Evolutionary conservation across 192 early-diverging fungal species (phyloP).

Genomic region (Coemansia furcata): DNA sequence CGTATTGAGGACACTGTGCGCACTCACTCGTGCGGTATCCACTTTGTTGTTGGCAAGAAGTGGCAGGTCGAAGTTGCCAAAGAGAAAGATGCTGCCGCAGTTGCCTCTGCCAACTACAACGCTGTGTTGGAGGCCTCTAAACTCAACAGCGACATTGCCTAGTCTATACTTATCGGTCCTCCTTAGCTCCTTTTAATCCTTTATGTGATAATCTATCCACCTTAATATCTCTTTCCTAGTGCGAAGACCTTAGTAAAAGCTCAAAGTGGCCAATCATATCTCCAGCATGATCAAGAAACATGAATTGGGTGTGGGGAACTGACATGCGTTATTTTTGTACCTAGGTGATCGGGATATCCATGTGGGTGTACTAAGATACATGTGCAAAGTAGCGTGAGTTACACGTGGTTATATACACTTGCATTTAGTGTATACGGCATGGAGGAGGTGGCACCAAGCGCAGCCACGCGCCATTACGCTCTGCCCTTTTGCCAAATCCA

Average conservation of each 20-base stretch:
- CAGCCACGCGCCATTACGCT: not conserved
- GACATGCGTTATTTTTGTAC: not conserved
- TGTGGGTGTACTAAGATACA: not conserved
- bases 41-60: slow-evolving; percentile 50
- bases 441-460: not conserved
- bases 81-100: slow-evolving; percentile 7
- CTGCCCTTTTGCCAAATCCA: not conserved
- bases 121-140: not conserved
- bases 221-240: not conserved
- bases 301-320: not conserved
- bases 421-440: not conserved
- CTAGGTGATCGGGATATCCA: not conserved
- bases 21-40: slow-evolving; percentile 45
- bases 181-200: not conserved
- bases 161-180: not conserved
- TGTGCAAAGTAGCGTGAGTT: not conserved
- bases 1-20: slow-evolving; percentile 63
- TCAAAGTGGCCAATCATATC: not conserved
- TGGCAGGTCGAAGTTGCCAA: slow-evolving; percentile 39
- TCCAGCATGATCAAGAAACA: not conserved
- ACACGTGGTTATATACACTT: not conserved
- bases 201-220: not conserved
- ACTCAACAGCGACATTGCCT: not conserved
- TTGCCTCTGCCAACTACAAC: not conserved
- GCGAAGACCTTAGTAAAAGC: not conserved